Base-by-base conservation (phyloP, 2,329 filamentous ascomycete species). In the Beauveria varroae region DNA sequence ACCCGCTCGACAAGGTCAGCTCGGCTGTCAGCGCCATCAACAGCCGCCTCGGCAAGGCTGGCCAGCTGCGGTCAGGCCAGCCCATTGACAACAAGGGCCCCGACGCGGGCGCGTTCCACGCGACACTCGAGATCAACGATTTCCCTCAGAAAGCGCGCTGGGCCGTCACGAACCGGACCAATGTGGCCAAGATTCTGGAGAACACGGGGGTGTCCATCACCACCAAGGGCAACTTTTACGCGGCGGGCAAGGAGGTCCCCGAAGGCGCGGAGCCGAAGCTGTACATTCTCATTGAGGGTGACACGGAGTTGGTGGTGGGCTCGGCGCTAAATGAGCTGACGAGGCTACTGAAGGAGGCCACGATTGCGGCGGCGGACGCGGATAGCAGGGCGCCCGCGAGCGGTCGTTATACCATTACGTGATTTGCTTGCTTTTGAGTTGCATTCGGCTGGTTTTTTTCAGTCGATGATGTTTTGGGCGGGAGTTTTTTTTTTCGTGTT, bases 81-180 rank as follows among this genome's bases (percentile, higher is more conserved):
- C 92, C 95, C 8, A 96, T 97, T 71, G 95, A 99, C 78, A 99
- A 99, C 78, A 97, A 97, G 75, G 95, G 95, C 1, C 95, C 95
- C 0, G 95, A 99, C 74, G 95, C 95, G 3, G 95, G 95, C 57
- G 92, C 93, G 0, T 99, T 92, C 82, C 95, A 99, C 73, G 93
- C 95, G 18, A 98, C 93, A 4, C 81, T 99, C 64, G 95, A 98
- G 75, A 99, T 99, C 84, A 99, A 99, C 75, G 95, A 99, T 76
- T 98, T 98, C 75, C 95, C 95, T 40, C 95, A 99, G 74, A 98
- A 97, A 80, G 95, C 95, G 65, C 86, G 95, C 68, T 99, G 95
- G 95, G 93, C 92, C 12, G 95, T 99, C 77, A 99, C 95, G 44
- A 99, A 99, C 74, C 86, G 95, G 66, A 98, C 95, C 41, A 99